Evolutionary conservation across 1,139 yeast species (phyloP).

Genomic region (Protomyces pachydermus): DNA sequence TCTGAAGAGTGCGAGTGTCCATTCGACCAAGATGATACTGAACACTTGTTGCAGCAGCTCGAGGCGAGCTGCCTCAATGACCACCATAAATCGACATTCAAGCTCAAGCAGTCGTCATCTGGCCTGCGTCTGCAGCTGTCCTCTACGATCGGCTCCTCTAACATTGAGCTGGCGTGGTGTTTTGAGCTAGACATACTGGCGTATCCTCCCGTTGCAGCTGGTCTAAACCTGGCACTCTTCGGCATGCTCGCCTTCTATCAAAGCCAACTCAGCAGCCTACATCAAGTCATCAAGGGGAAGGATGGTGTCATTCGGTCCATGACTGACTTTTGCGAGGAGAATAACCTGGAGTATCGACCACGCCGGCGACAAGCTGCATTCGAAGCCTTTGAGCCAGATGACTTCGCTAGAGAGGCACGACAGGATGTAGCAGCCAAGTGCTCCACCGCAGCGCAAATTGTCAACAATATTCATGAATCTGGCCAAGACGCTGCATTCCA

Average conservation of each 20-base stretch:
- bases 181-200: background rate
- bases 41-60: background rate
- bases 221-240: constrained; percentile 6
- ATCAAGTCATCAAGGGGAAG: constrained; percentile 5
- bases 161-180: constrained; percentile 1
- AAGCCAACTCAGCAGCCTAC: background rate
- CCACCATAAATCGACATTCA: background rate
- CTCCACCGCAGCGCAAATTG: background rate
- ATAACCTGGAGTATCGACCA: constrained; percentile 11
- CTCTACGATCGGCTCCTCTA: background rate
- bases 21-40: background rate
- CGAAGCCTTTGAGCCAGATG: background rate
- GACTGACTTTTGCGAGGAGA: constrained; percentile 1
- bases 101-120: too few species aligned
- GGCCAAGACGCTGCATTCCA: background rate
- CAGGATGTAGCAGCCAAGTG: background rate
- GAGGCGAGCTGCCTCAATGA: background rate
- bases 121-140: background rate
- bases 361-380: constrained; percentile 7
- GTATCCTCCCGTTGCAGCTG: constrained; percentile 4
- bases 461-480: background rate
- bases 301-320: constrained; percentile 10
- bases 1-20: constrained; percentile 9
- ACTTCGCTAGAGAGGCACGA: background rate
- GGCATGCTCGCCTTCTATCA: constrained; percentile 19